Conservation (phyloP, 768 basidiomycete genomes). For the Rhizopogon salebrosus region DNA sequence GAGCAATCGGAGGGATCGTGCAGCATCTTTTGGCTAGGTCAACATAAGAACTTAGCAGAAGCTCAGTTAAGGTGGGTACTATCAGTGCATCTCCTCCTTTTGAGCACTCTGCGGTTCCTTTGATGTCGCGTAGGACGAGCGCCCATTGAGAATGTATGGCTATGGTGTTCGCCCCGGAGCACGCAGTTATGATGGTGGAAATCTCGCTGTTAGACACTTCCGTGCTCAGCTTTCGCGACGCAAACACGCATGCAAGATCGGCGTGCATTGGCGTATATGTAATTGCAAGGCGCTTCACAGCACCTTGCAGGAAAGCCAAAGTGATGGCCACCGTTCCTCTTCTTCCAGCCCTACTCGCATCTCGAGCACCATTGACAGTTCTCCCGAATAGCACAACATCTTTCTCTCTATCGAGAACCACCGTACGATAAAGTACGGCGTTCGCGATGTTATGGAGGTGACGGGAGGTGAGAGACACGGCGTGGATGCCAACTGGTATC, state of each 20-base stretch:
- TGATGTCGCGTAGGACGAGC: not conserved
- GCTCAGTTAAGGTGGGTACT: not conserved
- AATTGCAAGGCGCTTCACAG: constrained; percentile 33
- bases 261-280: constrained; percentile 16
- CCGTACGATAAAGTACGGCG: constrained; percentile 32
- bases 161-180: constrained; percentile 29
- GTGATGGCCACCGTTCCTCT: not conserved
- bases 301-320: constrained; percentile 23
- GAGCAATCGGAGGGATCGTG: not conserved
- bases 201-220: constrained; percentile 19
- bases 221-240: constrained; percentile 6
- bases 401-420: constrained; percentile 29
- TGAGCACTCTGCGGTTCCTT: constrained; percentile 1
- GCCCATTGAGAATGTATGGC: constrained; percentile 16
- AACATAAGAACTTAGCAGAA: constrained; percentile 6
- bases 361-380: constrained; percentile 24
- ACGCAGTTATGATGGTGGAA: constrained; percentile 23
- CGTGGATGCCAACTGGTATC: constrained; percentile 18
- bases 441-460: constrained; percentile 29
- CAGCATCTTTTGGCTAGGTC: not conserved
- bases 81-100: not conserved
- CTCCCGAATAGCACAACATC: constrained; percentile 31
- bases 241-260: constrained; percentile 5
- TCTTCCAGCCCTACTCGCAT: not conserved
- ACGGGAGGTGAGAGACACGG: constrained; percentile 14